Conservation (phyloP, 1,139 yeast species). For the Ogataea hybrid region DNA sequence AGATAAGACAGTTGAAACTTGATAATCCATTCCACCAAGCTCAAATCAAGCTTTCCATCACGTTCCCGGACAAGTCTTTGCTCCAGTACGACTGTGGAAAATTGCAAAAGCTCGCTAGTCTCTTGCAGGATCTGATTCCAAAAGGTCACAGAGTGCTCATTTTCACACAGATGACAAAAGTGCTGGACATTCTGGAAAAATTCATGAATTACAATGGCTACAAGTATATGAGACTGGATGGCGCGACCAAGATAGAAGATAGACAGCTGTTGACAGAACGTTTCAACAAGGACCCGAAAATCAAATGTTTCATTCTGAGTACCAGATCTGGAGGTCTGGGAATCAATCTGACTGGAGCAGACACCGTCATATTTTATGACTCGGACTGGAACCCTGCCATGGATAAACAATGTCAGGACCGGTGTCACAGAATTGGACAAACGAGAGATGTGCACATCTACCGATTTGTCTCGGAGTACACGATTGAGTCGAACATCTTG, state of each 20-base stretch:
- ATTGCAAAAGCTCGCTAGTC: slow-evolving; percentile 73
- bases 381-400: slow-evolving; percentile 99
- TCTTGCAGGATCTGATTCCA: slow-evolving; percentile 74
- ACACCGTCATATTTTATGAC: slow-evolving; percentile 97
- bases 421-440: slow-evolving; percentile 99
- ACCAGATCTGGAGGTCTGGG: slow-evolving; percentile 99
- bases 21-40: slow-evolving; percentile 76
- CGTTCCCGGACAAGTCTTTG: slow-evolving; percentile 92
- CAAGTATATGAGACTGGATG: slow-evolving; percentile 92
- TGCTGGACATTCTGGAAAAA: slow-evolving; percentile 88
- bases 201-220: slow-evolving; percentile 94
- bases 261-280: slow-evolving; percentile 92
- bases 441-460: slow-evolving; percentile 97
- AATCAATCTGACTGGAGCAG: slow-evolving; percentile 97
- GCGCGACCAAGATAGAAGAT: slow-evolving; percentile 96
- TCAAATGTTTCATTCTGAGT: slow-evolving; percentile 89
- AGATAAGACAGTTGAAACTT: slow-evolving; percentile 38
- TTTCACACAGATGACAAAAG: slow-evolving; percentile 98
- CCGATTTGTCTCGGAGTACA: slow-evolving; percentile 92
- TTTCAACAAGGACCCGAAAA: slow-evolving; percentile 80
- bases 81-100: slow-evolving; percentile 97
- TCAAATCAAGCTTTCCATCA: slow-evolving; percentile 86
- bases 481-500: slow-evolving; percentile 93
- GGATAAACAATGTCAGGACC: slow-evolving; percentile 99
- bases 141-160: slow-evolving; percentile 92